phyloP scores from a whole-genome alignment of 2,329 filamentous ascomycete genomes.

The Cladosporium sp. region DNA sequence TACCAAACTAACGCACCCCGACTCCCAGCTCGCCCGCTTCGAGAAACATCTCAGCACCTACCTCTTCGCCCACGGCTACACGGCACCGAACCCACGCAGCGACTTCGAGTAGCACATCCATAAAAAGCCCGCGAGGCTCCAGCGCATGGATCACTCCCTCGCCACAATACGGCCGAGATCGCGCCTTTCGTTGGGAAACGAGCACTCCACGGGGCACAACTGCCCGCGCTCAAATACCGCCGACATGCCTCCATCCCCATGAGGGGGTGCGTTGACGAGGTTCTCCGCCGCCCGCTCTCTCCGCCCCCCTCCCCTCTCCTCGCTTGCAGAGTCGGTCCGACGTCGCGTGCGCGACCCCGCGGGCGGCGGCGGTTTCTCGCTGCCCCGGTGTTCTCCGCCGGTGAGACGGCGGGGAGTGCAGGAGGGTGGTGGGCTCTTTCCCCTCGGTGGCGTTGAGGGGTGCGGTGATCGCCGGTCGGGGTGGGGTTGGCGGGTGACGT shows the following conservation, averaged over 20 bases:
- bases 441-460: background rate
- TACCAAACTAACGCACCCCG: background rate
- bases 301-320: background rate
- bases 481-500: too few relatives aligned
- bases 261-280: background rate
- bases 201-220: background rate
- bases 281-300: conserved; percentile 1
- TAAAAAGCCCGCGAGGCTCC: background rate
- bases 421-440: background rate
- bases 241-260: background rate
- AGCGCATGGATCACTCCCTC: background rate
- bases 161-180: conserved; percentile 7
- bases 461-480: too few relatives aligned
- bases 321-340: conserved; percentile 4
- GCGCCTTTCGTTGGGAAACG: conserved; percentile 4
- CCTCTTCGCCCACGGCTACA: conserved; percentile 38
- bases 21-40: conserved; percentile 38
- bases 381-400: background rate
- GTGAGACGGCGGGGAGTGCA: background rate
- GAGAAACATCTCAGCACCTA: conserved; percentile 40
- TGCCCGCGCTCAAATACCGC: background rate
- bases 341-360: conserved; percentile 3
- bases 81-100: conserved; percentile 35
- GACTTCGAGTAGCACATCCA: conserved; percentile 26
- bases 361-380: background rate